phyloP scores from a whole-genome alignment of 2,329 filamentous ascomycete genomes.

The Colletotrichum magnum region DNA sequence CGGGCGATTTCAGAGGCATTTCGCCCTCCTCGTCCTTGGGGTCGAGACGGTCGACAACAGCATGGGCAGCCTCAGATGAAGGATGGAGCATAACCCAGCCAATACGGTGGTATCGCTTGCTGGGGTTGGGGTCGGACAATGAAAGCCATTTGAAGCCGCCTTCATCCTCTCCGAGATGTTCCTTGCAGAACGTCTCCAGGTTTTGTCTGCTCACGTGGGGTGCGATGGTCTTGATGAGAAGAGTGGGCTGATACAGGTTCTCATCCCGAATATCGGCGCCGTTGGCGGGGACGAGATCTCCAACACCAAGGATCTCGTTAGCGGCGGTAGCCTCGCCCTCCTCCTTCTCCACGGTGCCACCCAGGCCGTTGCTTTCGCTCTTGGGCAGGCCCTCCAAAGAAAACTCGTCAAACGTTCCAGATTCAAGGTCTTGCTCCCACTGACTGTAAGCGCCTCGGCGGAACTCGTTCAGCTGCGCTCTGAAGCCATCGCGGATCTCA shows the following conservation, averaged over 20 bases:
- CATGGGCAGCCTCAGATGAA: conserved; percentile 70
- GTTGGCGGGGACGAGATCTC: conserved; percentile 87
- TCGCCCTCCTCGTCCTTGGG: conserved; percentile 78
- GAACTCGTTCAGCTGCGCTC: conserved; percentile 82
- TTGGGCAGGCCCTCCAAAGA: conserved; percentile 95
- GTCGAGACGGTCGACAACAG: conserved; percentile 79
- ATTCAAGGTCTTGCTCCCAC: conserved; percentile 90
- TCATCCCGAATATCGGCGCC: conserved; percentile 93
- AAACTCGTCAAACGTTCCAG: conserved; percentile 92
- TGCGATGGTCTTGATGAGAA: conserved; percentile 98
- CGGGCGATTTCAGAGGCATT: conserved; percentile 66
- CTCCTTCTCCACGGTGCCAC: conserved; percentile 91
- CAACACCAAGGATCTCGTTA: conserved; percentile 92
- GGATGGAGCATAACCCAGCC: conserved; percentile 98
- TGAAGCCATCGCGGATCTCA: conserved; percentile 82
- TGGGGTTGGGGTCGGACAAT: conserved; percentile 94
- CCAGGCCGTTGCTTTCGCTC: conserved; percentile 88
- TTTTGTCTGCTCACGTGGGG: conserved; percentile 95
- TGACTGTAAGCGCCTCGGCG: conserved; percentile 84
- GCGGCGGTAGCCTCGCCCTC: conserved; percentile 93
- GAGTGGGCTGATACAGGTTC: conserved; percentile 87
- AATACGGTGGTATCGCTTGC: conserved; percentile 97
- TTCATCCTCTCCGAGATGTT: conserved; percentile 90
- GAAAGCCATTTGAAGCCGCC: conserved; percentile 97
- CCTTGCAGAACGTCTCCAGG: conserved; percentile 93